These are phyloP conservation scores for Quercus glauca DNA, from an alignment of 306 rosid genomes.

Conservation along the genomic window DNA sequence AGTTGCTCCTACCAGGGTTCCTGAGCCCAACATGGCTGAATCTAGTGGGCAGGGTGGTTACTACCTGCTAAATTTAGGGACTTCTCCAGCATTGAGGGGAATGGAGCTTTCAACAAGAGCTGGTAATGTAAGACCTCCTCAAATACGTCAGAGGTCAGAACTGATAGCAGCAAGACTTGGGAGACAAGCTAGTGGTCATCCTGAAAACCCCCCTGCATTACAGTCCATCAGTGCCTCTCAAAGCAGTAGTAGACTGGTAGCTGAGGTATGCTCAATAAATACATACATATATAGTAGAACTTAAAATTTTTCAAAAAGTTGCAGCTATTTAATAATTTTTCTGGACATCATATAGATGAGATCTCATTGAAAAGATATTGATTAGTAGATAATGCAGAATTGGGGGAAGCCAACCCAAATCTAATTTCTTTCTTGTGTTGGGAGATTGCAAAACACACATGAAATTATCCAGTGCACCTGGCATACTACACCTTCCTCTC, in stretches of 20 bases:
- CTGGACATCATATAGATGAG: background rate
- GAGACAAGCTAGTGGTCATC: background rate
- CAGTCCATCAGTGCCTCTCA: background rate
- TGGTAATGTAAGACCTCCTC: background rate
- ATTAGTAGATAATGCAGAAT: background rate
- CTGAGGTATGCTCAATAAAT: conserved; percentile 8
- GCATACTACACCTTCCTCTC: too few relatives aligned
- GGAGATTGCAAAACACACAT: background rate
- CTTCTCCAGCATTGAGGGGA: background rate
- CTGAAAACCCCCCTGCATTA: background rate
- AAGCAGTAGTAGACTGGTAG: background rate
- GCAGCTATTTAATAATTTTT: background rate
- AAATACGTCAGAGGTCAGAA: background rate
- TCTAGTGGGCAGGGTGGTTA: background rate
- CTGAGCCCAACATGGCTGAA: background rate
- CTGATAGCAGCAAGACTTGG: background rate
- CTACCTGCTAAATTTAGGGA: background rate
- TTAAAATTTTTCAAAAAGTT: background rate
- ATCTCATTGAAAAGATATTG: background rate
- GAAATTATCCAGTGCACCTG: too few relatives aligned
- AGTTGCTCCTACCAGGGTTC: conserved; percentile 5
- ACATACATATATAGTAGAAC: background rate
- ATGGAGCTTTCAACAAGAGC: background rate
- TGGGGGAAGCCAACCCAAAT: background rate
- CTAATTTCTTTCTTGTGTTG: background rate